These are phyloP conservation scores for Aspergillus novofumigatus DNA, from an alignment of 2,329 filamentous ascomycete genomes.

Conservation along the genomic window DNA sequence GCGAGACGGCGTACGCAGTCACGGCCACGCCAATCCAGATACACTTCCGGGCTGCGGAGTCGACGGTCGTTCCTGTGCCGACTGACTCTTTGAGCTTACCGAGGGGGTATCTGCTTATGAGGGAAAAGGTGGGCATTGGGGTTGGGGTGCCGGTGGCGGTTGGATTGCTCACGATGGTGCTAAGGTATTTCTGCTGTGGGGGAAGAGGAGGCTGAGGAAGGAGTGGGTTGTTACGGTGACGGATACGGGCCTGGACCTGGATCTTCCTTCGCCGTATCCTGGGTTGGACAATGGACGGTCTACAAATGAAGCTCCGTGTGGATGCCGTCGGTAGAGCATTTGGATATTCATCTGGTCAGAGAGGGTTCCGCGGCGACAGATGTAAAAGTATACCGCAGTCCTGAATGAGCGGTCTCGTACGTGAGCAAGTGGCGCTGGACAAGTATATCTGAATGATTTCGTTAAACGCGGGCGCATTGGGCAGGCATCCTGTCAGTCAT, in stretches of 20 bases:
- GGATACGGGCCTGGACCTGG: neutral
- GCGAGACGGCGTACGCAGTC: conserved; percentile 1
- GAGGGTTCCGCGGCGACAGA: no score
- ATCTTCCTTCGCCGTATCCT: neutral
- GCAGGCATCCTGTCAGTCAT: no score
- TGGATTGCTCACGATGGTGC: neutral
- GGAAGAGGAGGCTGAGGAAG: neutral
- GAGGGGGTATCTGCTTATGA: conserved; percentile 1
- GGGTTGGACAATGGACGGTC: neutral
- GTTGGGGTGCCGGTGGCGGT: conserved; percentile 1
- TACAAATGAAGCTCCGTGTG: no score
- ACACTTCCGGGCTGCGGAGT: conserved; percentile 12
- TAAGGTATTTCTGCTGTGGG: neutral
- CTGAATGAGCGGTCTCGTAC: no score
- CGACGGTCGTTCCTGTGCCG: conserved; percentile 6
- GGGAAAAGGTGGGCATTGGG: conserved; percentile 10
- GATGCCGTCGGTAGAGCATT: no score
- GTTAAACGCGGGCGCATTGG: no score
- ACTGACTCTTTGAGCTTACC: conserved; percentile 2
- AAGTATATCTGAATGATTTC: no score
- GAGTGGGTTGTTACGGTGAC: neutral
- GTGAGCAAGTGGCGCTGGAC: no score
- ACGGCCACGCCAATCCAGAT: conserved; percentile 14
- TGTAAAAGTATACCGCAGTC: no score
- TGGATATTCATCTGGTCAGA: no score